Evolutionary conservation across 2,329 filamentous ascomycete species (phyloP), one percentile per base, ranked within the genome.

Genomic region (Aureobasidium lini): DNA sequence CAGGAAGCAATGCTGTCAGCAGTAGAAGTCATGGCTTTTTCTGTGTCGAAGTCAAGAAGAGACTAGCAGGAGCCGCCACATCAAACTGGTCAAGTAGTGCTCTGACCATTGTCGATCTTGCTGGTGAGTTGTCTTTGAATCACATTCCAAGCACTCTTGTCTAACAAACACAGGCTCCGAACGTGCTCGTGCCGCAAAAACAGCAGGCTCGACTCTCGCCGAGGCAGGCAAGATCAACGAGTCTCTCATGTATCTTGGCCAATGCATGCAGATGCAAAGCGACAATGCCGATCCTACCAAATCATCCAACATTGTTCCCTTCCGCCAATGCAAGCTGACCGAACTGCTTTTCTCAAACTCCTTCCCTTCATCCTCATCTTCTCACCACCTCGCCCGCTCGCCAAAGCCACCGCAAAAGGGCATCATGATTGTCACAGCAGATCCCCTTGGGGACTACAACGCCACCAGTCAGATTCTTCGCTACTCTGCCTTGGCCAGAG

Each of bases 151-250:
- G 10, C 15, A 43, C 23, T 40, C 9, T 49, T 28, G 28, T 9
- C 63, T 71, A 53, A 73, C 63, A 40, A 52, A 36, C 7, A 34
- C 63, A 81, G 81, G 82, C 13, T 97, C 94, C 62, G 94, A 99
- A 74, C 85, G 94, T 62, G 93, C 93, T 15, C 83, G 92, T 62
- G 91, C 94, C 64, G 92, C 94, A 29, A 96, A 96, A 79, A 97
- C 94, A 0, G 89, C 91, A 0, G 94, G 94, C 11, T 86, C 90
- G 4, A 96, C 93, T 0, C 81, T 99, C 13, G 93, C 89, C 0
- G 94, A 99, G 76, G 94, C 93, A 37, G 94, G 94, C 57, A 97
- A 97, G 76, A 99, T 99, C 71, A 99, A 99, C 69, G 92, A 96
- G 73, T 95, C 90, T 69, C 77, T 99, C 69, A 99, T 99, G 94